Evolutionary conservation across 2,329 filamentous ascomycete species (phyloP).

Genomic region (Diaporthe ilicicola): DNA sequence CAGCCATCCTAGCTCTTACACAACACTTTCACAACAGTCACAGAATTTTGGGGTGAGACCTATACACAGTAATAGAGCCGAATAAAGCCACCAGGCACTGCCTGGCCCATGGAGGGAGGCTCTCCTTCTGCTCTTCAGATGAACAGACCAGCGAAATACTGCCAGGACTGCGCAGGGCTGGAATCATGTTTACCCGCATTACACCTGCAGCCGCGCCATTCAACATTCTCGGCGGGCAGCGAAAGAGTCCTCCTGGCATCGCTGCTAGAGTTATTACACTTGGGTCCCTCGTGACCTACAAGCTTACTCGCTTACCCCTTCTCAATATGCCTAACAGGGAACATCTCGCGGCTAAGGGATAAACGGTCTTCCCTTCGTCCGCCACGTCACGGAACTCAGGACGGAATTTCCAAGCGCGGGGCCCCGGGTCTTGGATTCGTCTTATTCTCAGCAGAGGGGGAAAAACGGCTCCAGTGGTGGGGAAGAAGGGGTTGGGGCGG

Average conservation of each 20-base stretch:
- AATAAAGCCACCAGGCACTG: neutral
- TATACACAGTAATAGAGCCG: neutral
- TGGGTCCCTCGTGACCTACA: neutral
- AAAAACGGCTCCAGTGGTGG: neutral
- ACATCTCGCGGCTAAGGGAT: neutral
- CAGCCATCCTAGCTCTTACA: no score
- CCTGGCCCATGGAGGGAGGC: no score
- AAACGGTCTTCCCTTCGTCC: neutral
- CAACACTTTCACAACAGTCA: neutral
- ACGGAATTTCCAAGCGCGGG: neutral
- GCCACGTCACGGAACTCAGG: slow-evolving; percentile 6
- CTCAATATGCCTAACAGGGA: neutral
- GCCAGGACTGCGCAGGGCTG: neutral
- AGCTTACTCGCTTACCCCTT: neutral
- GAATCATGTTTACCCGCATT: neutral
- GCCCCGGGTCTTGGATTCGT: slow-evolving; percentile 1
- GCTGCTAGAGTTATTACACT: neutral
- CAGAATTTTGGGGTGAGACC: no score
- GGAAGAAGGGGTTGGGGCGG: neutral
- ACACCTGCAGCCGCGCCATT: neutral
- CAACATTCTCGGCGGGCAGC: neutral
- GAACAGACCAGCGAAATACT: no score
- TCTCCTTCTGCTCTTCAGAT: no score
- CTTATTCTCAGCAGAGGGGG: neutral
- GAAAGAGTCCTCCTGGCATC: neutral